Percentiles rank a stretch among this genome's conserved stretches.
phyloP scores from a whole-genome alignment of 148 eudicot species.

The Rhododendron molle region DNA sequence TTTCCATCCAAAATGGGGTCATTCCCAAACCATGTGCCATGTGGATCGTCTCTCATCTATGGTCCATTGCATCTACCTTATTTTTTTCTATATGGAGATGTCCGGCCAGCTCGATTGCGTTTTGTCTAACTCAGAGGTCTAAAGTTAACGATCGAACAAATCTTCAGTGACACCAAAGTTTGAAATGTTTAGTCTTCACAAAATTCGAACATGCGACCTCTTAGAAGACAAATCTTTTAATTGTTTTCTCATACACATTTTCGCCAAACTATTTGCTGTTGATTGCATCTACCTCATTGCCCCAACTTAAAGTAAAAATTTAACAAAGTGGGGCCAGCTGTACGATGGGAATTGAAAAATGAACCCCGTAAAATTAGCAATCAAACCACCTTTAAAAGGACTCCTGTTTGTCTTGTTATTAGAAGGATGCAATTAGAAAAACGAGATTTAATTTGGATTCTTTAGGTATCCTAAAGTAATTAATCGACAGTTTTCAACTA shows the following conservation, averaged over 20 bases:
- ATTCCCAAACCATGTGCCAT: background rate
- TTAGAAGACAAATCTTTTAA: too few species aligned
- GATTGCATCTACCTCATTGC: background rate
- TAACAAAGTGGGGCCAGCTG: constrained; percentile 2
- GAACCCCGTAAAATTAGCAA: background rate
- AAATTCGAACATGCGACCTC: too few species aligned
- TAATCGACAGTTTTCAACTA: background rate
- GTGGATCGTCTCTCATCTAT: background rate
- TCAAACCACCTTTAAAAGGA: background rate
- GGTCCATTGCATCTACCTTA: background rate
- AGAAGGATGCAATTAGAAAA: background rate
- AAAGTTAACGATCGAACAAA: too few species aligned
- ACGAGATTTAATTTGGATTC: background rate
- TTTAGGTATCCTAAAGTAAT: background rate
- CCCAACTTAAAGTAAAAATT: background rate
- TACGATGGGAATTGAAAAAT: background rate
- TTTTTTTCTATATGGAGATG: too few species aligned
- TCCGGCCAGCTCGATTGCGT: background rate
- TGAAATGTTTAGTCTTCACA: too few species aligned
- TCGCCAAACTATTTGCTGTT: background rate
- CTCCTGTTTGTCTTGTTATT: background rate
- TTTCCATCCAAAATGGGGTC: too few species aligned
- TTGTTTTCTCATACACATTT: too few species aligned
- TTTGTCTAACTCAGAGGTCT: too few species aligned
- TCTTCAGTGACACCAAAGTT: background rate